Evolutionary conservation across 2,329 filamentous ascomycete genomes (phyloP).

Genomic region (Penicillium sp.): DNA sequence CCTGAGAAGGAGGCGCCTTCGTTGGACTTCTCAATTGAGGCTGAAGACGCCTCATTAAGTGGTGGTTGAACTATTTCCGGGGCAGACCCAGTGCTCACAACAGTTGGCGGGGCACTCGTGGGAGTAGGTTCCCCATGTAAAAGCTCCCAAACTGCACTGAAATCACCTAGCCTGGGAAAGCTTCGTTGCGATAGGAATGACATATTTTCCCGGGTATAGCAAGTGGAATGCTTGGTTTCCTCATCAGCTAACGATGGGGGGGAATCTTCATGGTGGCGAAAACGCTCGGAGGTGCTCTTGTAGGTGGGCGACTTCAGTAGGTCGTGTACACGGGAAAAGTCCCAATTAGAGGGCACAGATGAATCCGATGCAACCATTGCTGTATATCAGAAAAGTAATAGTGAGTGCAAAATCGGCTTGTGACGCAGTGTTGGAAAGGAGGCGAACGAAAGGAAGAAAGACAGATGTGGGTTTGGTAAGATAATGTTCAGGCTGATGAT

Average conservation of each 20-base stretch:
- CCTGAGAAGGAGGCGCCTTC: not conserved
- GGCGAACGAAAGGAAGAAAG: not conserved
- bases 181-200: not conserved
- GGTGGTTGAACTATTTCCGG: not conserved
- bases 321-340: slow-evolving; percentile 45
- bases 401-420: not conserved
- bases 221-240: slow-evolving; percentile 8
- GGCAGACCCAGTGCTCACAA: not conserved
- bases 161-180: slow-evolving; percentile 41
- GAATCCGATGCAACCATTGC: slow-evolving; percentile 32
- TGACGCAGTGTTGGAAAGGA: not conserved
- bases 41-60: slow-evolving; percentile 8
- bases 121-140: slow-evolving; percentile 28
- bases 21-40: slow-evolving; percentile 21
- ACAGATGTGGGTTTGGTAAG: not conserved
- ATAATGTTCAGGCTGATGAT: not conserved
- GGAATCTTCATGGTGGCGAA: slow-evolving; percentile 13
- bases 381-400: not conserved
- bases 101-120: slow-evolving; percentile 1
- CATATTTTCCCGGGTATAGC: not conserved
- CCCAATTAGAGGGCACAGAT: slow-evolving; percentile 39
- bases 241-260: slow-evolving; percentile 6
- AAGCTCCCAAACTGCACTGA: slow-evolving; percentile 42
- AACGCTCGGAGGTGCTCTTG: slow-evolving; percentile 9
- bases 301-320: slow-evolving; percentile 39